A percentile compares a stretch with the other conserved stretches of the same genome.
These are phyloP conservation scores for Pseudophaeomoniella oleicola DNA, from an alignment of 2,329 filamentous ascomycete species.

Conservation along the genomic window DNA sequence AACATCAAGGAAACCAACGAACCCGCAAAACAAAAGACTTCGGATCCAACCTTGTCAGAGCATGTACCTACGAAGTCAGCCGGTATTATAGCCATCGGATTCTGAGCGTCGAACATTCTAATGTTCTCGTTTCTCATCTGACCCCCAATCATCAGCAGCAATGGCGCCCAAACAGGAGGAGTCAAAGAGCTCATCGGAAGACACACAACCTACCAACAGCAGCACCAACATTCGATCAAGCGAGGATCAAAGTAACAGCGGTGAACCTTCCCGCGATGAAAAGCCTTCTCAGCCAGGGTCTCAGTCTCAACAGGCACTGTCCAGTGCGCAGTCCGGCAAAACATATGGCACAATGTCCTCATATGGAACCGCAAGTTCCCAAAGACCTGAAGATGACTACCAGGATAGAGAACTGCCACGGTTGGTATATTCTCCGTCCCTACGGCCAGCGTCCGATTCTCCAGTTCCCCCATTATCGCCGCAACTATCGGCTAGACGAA, in stretches of 20 bases:
- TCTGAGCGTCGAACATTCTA: too few relatives aligned
- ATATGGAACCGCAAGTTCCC: slow-evolving; percentile 10
- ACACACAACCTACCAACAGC: not conserved
- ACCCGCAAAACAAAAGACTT: too few relatives aligned
- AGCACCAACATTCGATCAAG: not conserved
- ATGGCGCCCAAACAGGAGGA: not conserved
- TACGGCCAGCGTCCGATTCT: slow-evolving; percentile 10
- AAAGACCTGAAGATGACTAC: slow-evolving; percentile 15
- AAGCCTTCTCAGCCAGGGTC: not conserved
- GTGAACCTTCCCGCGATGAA: too few relatives aligned
- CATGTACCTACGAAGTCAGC: too few relatives aligned
- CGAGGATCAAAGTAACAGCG: too few relatives aligned
- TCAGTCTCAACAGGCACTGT: not conserved
- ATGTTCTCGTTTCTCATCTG: too few relatives aligned
- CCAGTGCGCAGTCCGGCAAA: not conserved
- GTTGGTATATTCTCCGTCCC: not conserved
- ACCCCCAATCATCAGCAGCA: too few relatives aligned
- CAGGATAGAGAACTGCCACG: slow-evolving; percentile 10
- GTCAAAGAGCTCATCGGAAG: not conserved
- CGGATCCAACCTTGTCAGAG: too few relatives aligned
- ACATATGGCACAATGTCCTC: slow-evolving; percentile 18
- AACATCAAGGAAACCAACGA: too few relatives aligned
- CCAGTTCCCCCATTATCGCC: slow-evolving; percentile 29
- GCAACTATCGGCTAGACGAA: slow-evolving; percentile 35
- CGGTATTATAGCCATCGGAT: too few relatives aligned